These are phyloP conservation scores for Hibiscus syriacus DNA, from an alignment of 345 rosid species.

Conservation along the genomic window DNA sequence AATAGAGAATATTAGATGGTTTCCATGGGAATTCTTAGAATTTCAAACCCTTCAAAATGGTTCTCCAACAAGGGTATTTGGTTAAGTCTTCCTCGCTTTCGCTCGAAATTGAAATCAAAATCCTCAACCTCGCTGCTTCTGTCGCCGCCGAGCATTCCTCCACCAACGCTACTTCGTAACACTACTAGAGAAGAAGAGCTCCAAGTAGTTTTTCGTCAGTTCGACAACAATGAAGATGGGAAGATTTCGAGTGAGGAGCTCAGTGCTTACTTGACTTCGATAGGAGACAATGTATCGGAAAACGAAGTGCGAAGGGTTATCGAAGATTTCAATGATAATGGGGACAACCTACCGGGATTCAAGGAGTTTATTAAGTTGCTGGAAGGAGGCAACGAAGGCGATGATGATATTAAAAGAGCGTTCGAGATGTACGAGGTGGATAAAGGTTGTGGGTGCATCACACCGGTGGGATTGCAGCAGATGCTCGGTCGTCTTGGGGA, in stretches of 20 bases:
- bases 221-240: slow-evolving; percentile 64
- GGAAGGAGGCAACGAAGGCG: slow-evolving; percentile 25
- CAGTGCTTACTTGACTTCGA: slow-evolving; percentile 51
- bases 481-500: slow-evolving; percentile 70
- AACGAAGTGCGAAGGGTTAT: slow-evolving; percentile 53
- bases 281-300: slow-evolving; percentile 66
- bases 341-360: slow-evolving; percentile 57
- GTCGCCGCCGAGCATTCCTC: background rate
- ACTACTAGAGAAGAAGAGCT: slow-evolving; percentile 31
- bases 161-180: background rate
- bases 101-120: slow-evolving; percentile 2
- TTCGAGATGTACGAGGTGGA: slow-evolving; percentile 84
- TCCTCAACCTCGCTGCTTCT: background rate
- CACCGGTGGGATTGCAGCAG: slow-evolving; percentile 66
- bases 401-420: slow-evolving; percentile 56
- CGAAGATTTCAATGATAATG: slow-evolving; percentile 50
- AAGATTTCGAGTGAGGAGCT: slow-evolving; percentile 70
- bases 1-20: no score
- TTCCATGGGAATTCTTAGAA: background rate
- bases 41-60: slow-evolving; percentile 4
- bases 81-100: background rate
- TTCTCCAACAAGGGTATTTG: slow-evolving; percentile 4
- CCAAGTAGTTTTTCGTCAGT: slow-evolving; percentile 46
- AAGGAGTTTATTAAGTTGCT: slow-evolving; percentile 56
- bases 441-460: slow-evolving; percentile 70